These are phyloP conservation scores for Smittium mucronatum DNA, from an alignment of 371 early-diverging fungal species.

Conservation along the genomic window DNA sequence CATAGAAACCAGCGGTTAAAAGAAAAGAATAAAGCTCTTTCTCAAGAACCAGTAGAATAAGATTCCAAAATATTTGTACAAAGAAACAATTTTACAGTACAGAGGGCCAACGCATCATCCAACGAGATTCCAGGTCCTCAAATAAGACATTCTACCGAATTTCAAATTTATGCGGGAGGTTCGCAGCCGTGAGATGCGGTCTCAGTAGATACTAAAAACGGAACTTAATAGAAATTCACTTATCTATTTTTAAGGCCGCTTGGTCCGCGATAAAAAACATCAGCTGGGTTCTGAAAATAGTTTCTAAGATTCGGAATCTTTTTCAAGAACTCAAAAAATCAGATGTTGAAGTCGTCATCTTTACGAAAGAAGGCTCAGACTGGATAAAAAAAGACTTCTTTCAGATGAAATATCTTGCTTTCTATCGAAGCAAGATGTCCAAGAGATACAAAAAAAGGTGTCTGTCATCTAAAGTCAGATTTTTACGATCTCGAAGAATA, in stretches of 20 bases:
- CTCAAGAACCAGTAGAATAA: not conserved
- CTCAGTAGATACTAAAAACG: not conserved
- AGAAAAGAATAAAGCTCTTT: not conserved
- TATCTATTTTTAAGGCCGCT: not conserved
- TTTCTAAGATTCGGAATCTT: not conserved
- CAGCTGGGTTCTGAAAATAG: not conserved
- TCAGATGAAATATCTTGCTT: not conserved
- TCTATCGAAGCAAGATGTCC: too few relatives aligned
- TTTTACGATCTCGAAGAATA: conserved; percentile 7
- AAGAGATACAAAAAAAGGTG: not conserved
- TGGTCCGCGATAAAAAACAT: not conserved
- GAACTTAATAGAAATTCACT: not conserved
- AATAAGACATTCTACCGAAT: not conserved
- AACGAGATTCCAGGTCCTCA: not conserved
- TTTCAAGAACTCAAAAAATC: not conserved
- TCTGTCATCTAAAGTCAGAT: not conserved
- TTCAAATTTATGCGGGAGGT: not conserved
- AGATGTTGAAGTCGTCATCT: too few relatives aligned
- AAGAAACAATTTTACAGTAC: not conserved
- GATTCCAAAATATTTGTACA: not conserved
- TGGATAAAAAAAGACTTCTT: not conserved
- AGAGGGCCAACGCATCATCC: not conserved
- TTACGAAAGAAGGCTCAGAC: not conserved
- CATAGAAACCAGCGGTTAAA: not conserved
- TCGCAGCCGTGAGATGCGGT: not conserved